Conservation (phyloP, 2,329 filamentous ascomycete species). For the Xylogone sp. region DNA sequence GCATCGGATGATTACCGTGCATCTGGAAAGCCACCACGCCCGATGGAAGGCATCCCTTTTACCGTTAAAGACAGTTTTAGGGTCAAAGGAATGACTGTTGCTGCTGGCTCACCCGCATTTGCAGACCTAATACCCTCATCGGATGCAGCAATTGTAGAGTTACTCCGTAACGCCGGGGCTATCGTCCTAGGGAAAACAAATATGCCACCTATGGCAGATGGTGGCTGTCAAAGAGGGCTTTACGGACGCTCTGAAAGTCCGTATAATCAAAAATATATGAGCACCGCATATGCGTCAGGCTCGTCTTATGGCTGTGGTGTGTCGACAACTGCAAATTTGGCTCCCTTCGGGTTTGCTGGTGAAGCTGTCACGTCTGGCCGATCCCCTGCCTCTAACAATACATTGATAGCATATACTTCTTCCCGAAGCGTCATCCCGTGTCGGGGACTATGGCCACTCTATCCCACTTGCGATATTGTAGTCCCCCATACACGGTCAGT, state of each 20-base stretch:
- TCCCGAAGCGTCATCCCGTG: slow-evolving; percentile 48
- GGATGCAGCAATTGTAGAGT: slow-evolving; percentile 47
- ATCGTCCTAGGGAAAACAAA: slow-evolving; percentile 53
- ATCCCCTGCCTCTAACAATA: slow-evolving; percentile 54
- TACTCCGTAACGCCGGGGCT: slow-evolving; percentile 44
- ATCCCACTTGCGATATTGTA: slow-evolving; percentile 51
- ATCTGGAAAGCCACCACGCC: slow-evolving; percentile 31
- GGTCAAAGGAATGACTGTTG: slow-evolving; percentile 47
- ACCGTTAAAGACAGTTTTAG: slow-evolving; percentile 57
- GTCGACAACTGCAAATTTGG: slow-evolving; percentile 46
- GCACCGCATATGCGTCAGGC: slow-evolving; percentile 52
- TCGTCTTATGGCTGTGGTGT: slow-evolving; percentile 55
- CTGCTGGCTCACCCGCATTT: slow-evolving; percentile 52
- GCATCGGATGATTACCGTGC: slow-evolving; percentile 30
- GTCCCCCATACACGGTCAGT: slow-evolving; percentile 50
- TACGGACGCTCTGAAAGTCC: slow-evolving; percentile 54
- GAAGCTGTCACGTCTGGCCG: slow-evolving; percentile 55
- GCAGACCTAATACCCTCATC: slow-evolving; percentile 43
- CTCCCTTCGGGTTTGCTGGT: slow-evolving; percentile 48
- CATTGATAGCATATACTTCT: slow-evolving; percentile 51
- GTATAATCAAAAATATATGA: slow-evolving; percentile 49
- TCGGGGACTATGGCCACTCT: slow-evolving; percentile 51
- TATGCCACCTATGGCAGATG: slow-evolving; percentile 56
- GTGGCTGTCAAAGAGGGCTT: slow-evolving; percentile 53
- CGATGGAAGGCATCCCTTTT: slow-evolving; percentile 53